Conservation (phyloP, 2,329 filamentous ascomycete species). For the Fusarium agapanthi region DNA sequence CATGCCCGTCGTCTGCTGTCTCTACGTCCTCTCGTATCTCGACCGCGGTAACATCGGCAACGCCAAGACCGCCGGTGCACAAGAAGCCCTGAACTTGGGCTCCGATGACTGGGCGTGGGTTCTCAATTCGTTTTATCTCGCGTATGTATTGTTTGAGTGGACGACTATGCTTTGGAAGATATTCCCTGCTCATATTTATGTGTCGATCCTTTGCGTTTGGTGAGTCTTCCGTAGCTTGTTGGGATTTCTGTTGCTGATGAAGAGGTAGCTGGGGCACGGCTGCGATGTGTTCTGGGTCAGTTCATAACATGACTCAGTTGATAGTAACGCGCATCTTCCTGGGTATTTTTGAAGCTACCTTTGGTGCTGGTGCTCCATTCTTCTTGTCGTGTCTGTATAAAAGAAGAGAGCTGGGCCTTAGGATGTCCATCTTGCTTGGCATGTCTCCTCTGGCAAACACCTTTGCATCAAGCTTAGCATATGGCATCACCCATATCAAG, state of each 20-base stretch:
- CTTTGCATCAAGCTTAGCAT: slow-evolving; percentile 24
- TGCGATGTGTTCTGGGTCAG: slow-evolving; percentile 30
- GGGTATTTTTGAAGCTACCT: slow-evolving; percentile 27
- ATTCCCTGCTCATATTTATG: slow-evolving; percentile 26
- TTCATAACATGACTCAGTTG: slow-evolving; percentile 1
- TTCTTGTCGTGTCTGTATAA: slow-evolving; percentile 27
- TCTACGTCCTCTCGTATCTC: slow-evolving; percentile 33
- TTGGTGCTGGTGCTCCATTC: slow-evolving; percentile 30
- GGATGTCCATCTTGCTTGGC: slow-evolving; percentile 13
- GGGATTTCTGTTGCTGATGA: fast-evolving
- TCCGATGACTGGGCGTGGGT: slow-evolving; percentile 33
- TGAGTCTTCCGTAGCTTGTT: background rate
- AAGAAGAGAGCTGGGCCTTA: slow-evolving; percentile 14
- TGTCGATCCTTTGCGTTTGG: slow-evolving; percentile 17
- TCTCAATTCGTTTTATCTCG: slow-evolving; percentile 32
- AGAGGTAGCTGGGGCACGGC: slow-evolving; percentile 20
- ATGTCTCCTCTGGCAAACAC: slow-evolving; percentile 29
- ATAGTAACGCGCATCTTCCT: slow-evolving; percentile 13
- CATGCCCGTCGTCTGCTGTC: slow-evolving; percentile 29
- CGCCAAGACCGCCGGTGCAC: slow-evolving; percentile 28
- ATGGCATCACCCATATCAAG: slow-evolving; percentile 18
- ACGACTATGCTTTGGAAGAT: slow-evolving; percentile 35
- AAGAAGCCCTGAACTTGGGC: slow-evolving; percentile 16
- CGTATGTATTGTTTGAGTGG: slow-evolving; percentile 33
- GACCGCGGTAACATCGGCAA: slow-evolving; percentile 37